These are phyloP conservation scores for Megacollybia marginata DNA, from an alignment of 768 basidiomycete genomes.

Conservation along the genomic window DNA sequence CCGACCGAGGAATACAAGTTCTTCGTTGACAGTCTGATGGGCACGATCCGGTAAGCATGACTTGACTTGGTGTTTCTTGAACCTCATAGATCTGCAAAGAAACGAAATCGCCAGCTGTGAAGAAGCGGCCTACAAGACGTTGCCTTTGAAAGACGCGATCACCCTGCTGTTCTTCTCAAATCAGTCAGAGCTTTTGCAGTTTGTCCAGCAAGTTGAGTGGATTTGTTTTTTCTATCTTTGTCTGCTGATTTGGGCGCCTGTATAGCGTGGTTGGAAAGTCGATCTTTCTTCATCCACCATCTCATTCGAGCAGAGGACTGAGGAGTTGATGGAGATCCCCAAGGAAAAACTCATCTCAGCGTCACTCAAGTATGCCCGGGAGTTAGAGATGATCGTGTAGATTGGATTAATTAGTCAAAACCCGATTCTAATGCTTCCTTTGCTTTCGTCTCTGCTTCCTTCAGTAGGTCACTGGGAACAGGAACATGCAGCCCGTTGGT, in stretches of 20 bases:
- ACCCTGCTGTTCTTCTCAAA: conserved; percentile 87
- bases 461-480: conserved; percentile 79
- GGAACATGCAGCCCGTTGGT: conserved; percentile 71
- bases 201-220: conserved; percentile 67
- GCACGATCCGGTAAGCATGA: conserved; percentile 72
- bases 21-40: conserved; percentile 90
- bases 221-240: background rate
- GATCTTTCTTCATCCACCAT: conserved; percentile 64
- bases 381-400: conserved; percentile 88
- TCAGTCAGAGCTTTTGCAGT: conserved; percentile 73
- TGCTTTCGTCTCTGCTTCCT: conserved; percentile 83
- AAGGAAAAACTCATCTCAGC: conserved; percentile 77
- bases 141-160: conserved; percentile 85
- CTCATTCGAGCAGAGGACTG: conserved; percentile 72
- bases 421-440: conserved; percentile 72
- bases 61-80: background rate
- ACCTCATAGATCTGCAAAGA: conserved; percentile 30
- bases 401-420: conserved; percentile 29
- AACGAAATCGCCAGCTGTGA: conserved; percentile 98
- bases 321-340: conserved; percentile 80
- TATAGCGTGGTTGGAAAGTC: conserved; percentile 79
- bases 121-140: conserved; percentile 86
- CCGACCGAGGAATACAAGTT: conserved; percentile 93
- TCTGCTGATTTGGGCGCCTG: conserved; percentile 4
- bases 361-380: conserved; percentile 74